Evolutionary conservation across 176 grass and related monocot genomes (phyloP), one percentile per base, ranked within the genome.

Genomic region (Cenchrus americanus): DNA sequence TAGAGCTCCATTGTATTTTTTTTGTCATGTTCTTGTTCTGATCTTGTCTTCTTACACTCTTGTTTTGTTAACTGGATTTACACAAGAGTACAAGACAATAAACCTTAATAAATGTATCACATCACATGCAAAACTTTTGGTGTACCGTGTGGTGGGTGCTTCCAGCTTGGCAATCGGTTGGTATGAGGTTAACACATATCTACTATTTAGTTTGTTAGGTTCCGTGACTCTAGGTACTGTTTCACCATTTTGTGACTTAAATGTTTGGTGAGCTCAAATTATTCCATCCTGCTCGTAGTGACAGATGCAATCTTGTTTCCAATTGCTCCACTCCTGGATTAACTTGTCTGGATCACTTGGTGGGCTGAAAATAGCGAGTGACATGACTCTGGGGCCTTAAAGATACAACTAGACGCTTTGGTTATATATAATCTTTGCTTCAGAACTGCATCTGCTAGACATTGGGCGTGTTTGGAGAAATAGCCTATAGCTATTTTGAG

Each of bases 251-350:
- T 62, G 10, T 6, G 41, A 64, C 76, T 54, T 22, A 61, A 49
- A 59, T 69, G 66, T 90, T 86, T 90, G 79, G 41, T 79, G 49
- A 79, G 42, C 21, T 62, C n/a, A 68, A 52, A 61, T 90, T 86
- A 44, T 86, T 86, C 67, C 66, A 34, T 34, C 14, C 52, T 64
- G 6, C 24, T 73, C 66, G 32, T 83, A 61, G 37, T 74, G 79
- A 22, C n/a, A 79, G 9, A 26, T 71, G 17, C 15, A 85, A 81
- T 82, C 71, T 58, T 69, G 50, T 83, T 77, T 76, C 63, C 9
- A 70, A 19, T 64, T 46, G 44, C 66, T 70, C 42, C 71, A 76
- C 53, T 70, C 64, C 23, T 40, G 6, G 37, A 86, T 82, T 82
- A 41, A 71, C 71, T 14, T 86, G 69, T 86, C 21, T n/a, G 26